A percentile compares a stretch with the other conserved stretches of the same genome.
These are phyloP conservation scores for Ustilago shanxiensis DNA, from an alignment of 1,284 basidiomycete genomes.

Conservation along the genomic window DNA sequence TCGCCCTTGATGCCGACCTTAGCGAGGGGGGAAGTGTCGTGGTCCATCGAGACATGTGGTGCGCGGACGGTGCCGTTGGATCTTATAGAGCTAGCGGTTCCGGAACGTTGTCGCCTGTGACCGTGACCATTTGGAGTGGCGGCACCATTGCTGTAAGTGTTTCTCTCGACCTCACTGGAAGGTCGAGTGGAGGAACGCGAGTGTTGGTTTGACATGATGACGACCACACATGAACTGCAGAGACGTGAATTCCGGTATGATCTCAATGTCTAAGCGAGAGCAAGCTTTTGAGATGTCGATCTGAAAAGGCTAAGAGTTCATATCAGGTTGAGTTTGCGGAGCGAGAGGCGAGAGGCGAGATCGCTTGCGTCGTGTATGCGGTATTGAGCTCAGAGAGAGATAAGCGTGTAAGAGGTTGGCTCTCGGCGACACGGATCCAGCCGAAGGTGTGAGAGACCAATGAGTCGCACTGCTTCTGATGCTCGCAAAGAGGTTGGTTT, in stretches of 20 bases:
- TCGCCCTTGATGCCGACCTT: slow-evolving; percentile 63
- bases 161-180: slow-evolving; percentile 42
- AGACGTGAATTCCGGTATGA: background rate
- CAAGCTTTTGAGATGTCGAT: background rate
- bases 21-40: slow-evolving; percentile 57
- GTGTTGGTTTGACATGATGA: slow-evolving; percentile 28
- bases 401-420: too few relatives aligned
- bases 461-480: too few relatives aligned
- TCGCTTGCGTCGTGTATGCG: too few relatives aligned
- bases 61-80: slow-evolving; percentile 42
- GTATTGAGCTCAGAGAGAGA: background rate
- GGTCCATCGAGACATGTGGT: slow-evolving; percentile 39
- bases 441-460: too few relatives aligned
- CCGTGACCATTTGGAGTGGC: slow-evolving; percentile 21
- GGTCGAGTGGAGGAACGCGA: slow-evolving; percentile 38
- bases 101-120: slow-evolving; percentile 28
- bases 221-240: background rate
- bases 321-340: background rate
- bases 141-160: slow-evolving; percentile 20
- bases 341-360: background rate
- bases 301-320: background rate
- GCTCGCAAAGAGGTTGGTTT: too few relatives aligned
- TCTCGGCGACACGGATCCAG: background rate
- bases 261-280: background rate
- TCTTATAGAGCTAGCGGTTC: slow-evolving; percentile 32